These are phyloP conservation scores for Pestalotiopsis sp. DNA, from an alignment of 2,329 filamentous ascomycete genomes.

Conservation along the genomic window DNA sequence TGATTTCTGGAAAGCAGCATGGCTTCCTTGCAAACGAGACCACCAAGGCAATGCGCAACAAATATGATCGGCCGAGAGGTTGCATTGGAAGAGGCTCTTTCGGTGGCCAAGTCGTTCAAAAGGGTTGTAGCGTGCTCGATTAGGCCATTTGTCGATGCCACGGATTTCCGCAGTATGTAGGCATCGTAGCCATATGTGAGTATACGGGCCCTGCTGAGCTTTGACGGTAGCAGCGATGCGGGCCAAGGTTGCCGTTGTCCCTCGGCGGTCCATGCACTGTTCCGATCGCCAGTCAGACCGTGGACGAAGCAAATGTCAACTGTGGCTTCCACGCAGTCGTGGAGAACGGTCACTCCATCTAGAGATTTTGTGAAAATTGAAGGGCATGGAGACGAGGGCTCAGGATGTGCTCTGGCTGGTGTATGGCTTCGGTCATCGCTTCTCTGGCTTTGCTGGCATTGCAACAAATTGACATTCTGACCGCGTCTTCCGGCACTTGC, in stretches of 20 bases:
- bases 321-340: neutral
- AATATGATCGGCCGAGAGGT: conserved; percentile 35
- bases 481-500: too few relatives aligned
- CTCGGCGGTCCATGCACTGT: conserved; percentile 39
- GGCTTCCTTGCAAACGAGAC: conserved; percentile 39
- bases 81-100: conserved; percentile 23
- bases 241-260: conserved; percentile 36
- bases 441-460: too few relatives aligned
- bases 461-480: too few relatives aligned
- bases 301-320: conserved; percentile 36
- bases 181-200: conserved; percentile 44
- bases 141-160: conserved; percentile 28
- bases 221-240: conserved; percentile 30
- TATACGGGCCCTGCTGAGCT: conserved; percentile 34
- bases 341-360: neutral
- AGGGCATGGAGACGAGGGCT: too few relatives aligned
- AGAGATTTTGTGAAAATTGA: neutral
- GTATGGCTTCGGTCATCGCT: too few relatives aligned
- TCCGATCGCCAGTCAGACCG: conserved; percentile 41
- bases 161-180: conserved; percentile 25
- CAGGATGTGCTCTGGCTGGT: too few relatives aligned
- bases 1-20: conserved; percentile 34
- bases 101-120: conserved; percentile 27
- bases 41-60: conserved; percentile 41
- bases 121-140: conserved; percentile 34